Evolutionary conservation across 1,139 yeast species (phyloP), one percentile per base, ranked within the genome.

Genomic region (Geotrichum citri-aurantii): DNA sequence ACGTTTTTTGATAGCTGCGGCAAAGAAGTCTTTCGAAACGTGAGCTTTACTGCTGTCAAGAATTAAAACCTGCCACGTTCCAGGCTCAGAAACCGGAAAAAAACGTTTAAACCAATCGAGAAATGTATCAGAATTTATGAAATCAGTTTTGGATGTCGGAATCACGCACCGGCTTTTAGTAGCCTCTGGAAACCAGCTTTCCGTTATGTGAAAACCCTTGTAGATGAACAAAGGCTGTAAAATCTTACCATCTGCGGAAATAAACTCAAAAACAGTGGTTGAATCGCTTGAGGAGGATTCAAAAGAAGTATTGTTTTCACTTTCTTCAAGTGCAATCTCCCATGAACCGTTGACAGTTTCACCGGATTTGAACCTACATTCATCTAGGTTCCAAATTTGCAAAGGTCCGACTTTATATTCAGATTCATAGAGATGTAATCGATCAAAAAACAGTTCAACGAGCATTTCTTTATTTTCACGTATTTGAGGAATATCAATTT

Each of bases 91-190:
- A 33, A 82, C 69, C 53, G 84, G 71, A 54, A 80, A 81, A 8
- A 79, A 74, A 23, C 83, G 84, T 64, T 84, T 87, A 10, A 83
- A 81, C 67, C 81, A 81, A 69, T 84, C 84, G 51, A 11, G 48
- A 40, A 24, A 84, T 77, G 40, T 82, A 76, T 26, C 79, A 76
- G 12, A 84, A 75, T 2, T 79, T 73, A 6, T 86, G 81, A 58
- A 84, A 68, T 2, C 80, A 78, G 37, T 81, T 82, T 3, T 74
- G 75, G 48, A 83, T 71, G 59, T 77, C 80, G 17, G 81, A 6
- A 71, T 71, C 42, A 75, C 75, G 61, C 71, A 71, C 27, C 71
- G 65, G 3, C 83, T 84, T 65, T 76, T 77, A 58, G 81, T 78
- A 37, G 49, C 52, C 42, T 37, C 19, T 14, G 54, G 51, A 10